Evolutionary conservation across 768 basidiomycete genomes (phyloP).

Genomic region (Xerocomellus intermedius): DNA sequence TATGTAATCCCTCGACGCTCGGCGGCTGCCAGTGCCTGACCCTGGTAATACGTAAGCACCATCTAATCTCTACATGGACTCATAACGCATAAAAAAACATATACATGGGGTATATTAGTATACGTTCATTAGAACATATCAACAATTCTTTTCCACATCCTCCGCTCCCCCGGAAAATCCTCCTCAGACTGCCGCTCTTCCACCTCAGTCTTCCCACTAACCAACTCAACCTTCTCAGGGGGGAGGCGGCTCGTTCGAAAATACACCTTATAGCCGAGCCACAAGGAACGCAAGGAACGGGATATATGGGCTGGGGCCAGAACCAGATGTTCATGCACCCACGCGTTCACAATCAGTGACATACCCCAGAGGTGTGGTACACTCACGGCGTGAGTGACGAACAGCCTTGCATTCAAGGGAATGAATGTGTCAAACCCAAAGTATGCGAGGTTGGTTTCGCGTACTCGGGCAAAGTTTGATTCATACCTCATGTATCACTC

Average conservation of each 20-base stretch:
- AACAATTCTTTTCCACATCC: constrained; percentile 25
- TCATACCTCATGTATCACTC: not conserved
- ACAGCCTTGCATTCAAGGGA: constrained; percentile 51
- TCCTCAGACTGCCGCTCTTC: constrained; percentile 52
- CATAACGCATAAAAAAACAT: no score
- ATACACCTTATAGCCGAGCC: constrained; percentile 36
- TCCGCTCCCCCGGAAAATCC: constrained; percentile 14
- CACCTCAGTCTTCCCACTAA: constrained; percentile 38
- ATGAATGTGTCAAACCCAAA: constrained; percentile 39
- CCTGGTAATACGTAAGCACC: not conserved
- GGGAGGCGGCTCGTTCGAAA: constrained; percentile 38
- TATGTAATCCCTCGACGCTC: not conserved
- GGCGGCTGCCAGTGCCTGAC: not conserved
- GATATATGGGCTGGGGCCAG: constrained; percentile 25
- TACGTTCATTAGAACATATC: constrained; percentile 18
- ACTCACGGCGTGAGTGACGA: constrained; percentile 25
- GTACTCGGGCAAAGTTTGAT: not conserved
- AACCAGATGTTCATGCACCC: not conserved
- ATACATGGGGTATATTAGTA: no score
- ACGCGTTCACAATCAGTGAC: not conserved
- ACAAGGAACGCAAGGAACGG: constrained; percentile 37
- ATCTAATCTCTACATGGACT: no score
- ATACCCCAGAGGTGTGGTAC: constrained; percentile 17
- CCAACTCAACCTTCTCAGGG: constrained; percentile 38
- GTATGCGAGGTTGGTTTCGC: constrained; percentile 11